Conservation (phyloP, 768 basidiomycete species). For the Pulveroboletus sp. region DNA sequence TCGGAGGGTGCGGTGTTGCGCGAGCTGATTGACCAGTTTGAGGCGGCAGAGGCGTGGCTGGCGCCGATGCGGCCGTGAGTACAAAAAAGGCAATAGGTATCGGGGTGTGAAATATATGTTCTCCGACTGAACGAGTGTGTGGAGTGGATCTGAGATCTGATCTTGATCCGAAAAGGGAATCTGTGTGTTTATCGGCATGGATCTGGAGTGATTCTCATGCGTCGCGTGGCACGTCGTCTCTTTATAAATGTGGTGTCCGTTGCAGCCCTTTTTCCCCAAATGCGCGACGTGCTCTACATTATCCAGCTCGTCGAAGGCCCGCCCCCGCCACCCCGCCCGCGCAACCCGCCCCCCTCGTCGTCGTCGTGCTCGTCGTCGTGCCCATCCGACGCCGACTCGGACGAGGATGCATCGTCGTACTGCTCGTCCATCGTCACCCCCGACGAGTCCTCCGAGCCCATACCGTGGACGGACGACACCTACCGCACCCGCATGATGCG, state of each 20-base stretch:
- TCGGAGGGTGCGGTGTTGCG: conserved; percentile 76
- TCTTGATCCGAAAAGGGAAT: conserved; percentile 8
- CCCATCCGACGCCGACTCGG: conserved; percentile 33
- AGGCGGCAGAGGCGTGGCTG: conserved; percentile 92
- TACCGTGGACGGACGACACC: conserved; percentile 45
- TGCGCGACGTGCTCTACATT: conserved; percentile 38
- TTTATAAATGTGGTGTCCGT: conserved; percentile 18
- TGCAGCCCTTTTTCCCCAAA: conserved; percentile 19
- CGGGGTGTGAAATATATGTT: no score
- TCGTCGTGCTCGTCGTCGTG: conserved; percentile 31
- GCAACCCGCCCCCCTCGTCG: conserved; percentile 40
- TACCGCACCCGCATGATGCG: conserved; percentile 58
- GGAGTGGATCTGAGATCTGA: conserved; percentile 24
- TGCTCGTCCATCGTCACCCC: conserved; percentile 63
- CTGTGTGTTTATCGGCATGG: no score
- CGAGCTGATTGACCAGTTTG: conserved; percentile 94
- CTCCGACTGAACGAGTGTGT: background rate
- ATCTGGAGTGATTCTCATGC: conserved; percentile 26
- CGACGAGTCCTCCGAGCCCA: conserved; percentile 33
- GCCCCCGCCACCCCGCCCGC: conserved; percentile 46
- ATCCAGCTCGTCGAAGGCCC: conserved; percentile 73
- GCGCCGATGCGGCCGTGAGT: conserved; percentile 74
- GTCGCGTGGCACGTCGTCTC: conserved; percentile 27
- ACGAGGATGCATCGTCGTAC: conserved; percentile 62
- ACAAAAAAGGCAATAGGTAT: no score